Percentiles rank a stretch among this genome's conserved stretches.
Conservation (phyloP, 2,329 filamentous ascomycete species). For the Sordariomycetes sp. region DNA sequence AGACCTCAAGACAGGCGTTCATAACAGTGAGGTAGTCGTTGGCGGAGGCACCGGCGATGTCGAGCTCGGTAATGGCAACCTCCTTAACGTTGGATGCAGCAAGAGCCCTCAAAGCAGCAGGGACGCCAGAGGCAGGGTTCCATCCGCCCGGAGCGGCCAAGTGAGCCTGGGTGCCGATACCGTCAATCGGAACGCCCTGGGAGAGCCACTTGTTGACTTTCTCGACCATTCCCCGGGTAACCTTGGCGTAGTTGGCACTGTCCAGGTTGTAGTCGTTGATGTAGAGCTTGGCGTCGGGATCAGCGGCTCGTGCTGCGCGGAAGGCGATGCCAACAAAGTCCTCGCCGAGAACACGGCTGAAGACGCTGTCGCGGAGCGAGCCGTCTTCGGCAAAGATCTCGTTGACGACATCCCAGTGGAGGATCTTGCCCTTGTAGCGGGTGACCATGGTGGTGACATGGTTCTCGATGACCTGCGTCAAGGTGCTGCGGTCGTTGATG, state of each 20-base stretch:
- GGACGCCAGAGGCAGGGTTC: constrained; percentile 17
- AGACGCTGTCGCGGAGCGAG: constrained; percentile 47
- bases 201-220: constrained; percentile 54
- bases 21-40: constrained; percentile 46
- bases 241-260: constrained; percentile 45
- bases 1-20: constrained; percentile 44
- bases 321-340: constrained; percentile 62
- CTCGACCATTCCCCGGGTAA: constrained; percentile 36
- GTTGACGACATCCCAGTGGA: constrained; percentile 53
- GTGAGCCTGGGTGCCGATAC: constrained; percentile 51
- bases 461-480: constrained; percentile 45
- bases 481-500: constrained; percentile 36
- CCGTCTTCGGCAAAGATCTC: constrained; percentile 55
- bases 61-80: constrained; percentile 56
- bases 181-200: constrained; percentile 53
- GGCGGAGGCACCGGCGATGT: constrained; percentile 48
- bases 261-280: constrained; percentile 68
- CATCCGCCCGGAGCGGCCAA: constrained; percentile 31
- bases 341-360: constrained; percentile 58
- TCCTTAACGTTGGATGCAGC: constrained; percentile 38
- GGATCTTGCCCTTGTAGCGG: constrained; percentile 53
- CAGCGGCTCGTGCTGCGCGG: constrained; percentile 54
- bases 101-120: constrained; percentile 39
- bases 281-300: constrained; percentile 59
- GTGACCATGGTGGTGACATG: constrained; percentile 48